Conservation (phyloP, 139 green algal genomes). For the Spirogloea muscicola region DNA sequence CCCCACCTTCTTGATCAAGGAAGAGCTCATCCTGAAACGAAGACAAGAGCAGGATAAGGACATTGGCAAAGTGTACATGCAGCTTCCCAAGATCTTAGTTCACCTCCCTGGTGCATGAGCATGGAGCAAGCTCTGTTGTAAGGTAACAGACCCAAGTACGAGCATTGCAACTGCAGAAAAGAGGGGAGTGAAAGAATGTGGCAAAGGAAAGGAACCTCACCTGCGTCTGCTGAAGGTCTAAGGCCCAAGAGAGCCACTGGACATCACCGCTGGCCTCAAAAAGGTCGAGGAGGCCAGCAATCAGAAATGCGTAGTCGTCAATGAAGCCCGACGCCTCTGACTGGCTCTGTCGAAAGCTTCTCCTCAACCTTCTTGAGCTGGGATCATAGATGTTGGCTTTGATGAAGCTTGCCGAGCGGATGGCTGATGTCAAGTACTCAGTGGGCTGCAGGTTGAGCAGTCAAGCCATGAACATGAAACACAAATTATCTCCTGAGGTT, state of each 20-base stretch:
- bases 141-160: too few species aligned
- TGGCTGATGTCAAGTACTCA: slow-evolving; percentile 57
- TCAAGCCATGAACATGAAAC: not conserved
- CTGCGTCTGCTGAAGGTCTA: slow-evolving; percentile 64
- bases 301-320: slow-evolving; percentile 73
- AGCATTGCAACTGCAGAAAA: too few species aligned
- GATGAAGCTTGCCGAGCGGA: slow-evolving; percentile 63
- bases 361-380: slow-evolving; percentile 44
- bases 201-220: slow-evolving; percentile 13
- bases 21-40: slow-evolving; percentile 71
- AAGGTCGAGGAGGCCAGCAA: slow-evolving; percentile 76
- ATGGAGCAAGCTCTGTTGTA: too few species aligned
- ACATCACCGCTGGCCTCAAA: slow-evolving; percentile 64
- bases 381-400: slow-evolving; percentile 67
- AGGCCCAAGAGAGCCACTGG: slow-evolving; percentile 72
- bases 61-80: not conserved
- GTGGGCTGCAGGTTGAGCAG: slow-evolving; percentile 15
- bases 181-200: not conserved
- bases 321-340: slow-evolving; percentile 61
- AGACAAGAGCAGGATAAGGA: not conserved
- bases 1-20: slow-evolving; percentile 65
- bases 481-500: not conserved
- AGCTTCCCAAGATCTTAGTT: too few species aligned
- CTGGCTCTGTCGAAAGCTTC: slow-evolving; percentile 63
- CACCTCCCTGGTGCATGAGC: too few species aligned